Evolutionary conservation across 306 rosid genomes (phyloP), one percentile per base, ranked within the genome.

Genomic region (Abrus pulchellus): DNA sequence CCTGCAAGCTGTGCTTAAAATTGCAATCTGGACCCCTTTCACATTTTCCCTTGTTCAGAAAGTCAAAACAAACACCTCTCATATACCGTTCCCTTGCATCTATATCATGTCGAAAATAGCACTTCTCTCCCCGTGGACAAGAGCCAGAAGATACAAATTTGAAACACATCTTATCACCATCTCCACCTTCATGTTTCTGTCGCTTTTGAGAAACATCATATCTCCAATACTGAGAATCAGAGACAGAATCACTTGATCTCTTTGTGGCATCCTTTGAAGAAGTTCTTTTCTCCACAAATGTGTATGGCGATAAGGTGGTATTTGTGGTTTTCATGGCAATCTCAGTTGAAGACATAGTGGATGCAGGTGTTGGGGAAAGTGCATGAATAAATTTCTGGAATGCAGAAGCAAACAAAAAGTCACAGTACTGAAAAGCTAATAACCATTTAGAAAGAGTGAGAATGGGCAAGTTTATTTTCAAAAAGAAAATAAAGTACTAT

Each of bases 311-410:
- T 70, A 75, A 63, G 79, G 97, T 95, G 75, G 98, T 91, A 78
- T 79, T 90, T 33, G 91, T 44, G 38, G 97, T 71, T 87, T 88
- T 90, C 83, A 77, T 72, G 83, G 91, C 88, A 88, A 95, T 87
- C 77, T 95, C 98, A 20, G 87, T 34, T 33, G 94, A 92, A 83
- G 96, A 88, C 97, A 95, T 93, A 75, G 85, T 76, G 63, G 98
- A 89, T 56, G 98, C 94, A 59, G 98, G 99, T 56, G 90, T 88
- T 6, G 99, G 99, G 85, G 99, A 91, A 83, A 95, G 48, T 49
- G 99, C 99, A 86, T 91, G 98, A 86, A 95, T 89, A 90, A 95
- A 95, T 86, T 95, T 95, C 99, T 93, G 98, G 55, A 80, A 84
- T 77, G 81, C 52, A 88, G 56, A 72, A 36, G 48, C 44, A 40